Conservation (phyloP, 1,284 basidiomycete species). For the Somion occarium region DNA sequence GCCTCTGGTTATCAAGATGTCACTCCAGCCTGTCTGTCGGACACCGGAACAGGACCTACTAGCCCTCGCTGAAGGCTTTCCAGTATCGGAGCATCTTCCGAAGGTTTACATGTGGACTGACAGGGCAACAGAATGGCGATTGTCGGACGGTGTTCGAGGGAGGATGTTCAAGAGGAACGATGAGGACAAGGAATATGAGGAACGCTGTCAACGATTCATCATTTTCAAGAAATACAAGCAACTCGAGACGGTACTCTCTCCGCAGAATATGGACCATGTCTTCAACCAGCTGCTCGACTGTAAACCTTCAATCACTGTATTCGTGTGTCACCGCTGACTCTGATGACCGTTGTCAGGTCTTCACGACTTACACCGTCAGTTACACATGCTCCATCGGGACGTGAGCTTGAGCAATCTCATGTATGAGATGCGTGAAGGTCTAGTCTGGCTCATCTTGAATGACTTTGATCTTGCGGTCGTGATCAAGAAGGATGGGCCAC, state of each 20-base stretch:
- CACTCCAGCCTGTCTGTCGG: background rate
- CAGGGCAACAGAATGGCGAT: background rate
- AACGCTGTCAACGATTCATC: constrained; percentile 3
- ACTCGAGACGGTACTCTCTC: constrained; percentile 2
- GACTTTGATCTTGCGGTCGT: constrained; percentile 11
- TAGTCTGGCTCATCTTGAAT: constrained; percentile 8
- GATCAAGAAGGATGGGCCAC: background rate
- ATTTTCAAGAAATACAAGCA: constrained; percentile 7
- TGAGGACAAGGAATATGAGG: constrained; percentile 2
- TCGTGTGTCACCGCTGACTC: no score
- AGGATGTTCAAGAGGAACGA: background rate
- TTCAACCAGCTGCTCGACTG: constrained; percentile 11
- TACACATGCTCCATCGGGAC: constrained; percentile 10
- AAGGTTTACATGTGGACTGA: constrained; percentile 3
- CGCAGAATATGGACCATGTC: constrained; percentile 5
- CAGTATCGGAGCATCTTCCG: constrained; percentile 5
- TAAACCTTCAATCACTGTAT: constrained; percentile 2
- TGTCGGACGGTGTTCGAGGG: constrained; percentile 1
- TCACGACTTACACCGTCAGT: constrained; percentile 5
- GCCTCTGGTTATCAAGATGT: constrained; percentile 1
- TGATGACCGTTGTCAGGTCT: constrained; percentile 6
- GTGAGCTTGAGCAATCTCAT: constrained; percentile 12
- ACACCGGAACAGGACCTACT: constrained; percentile 3
- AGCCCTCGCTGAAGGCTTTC: background rate
- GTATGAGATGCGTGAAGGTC: constrained; percentile 3